Evolutionary conservation across 1,139 yeast species (phyloP).

Genomic region (Geotrichum klebahnii): DNA sequence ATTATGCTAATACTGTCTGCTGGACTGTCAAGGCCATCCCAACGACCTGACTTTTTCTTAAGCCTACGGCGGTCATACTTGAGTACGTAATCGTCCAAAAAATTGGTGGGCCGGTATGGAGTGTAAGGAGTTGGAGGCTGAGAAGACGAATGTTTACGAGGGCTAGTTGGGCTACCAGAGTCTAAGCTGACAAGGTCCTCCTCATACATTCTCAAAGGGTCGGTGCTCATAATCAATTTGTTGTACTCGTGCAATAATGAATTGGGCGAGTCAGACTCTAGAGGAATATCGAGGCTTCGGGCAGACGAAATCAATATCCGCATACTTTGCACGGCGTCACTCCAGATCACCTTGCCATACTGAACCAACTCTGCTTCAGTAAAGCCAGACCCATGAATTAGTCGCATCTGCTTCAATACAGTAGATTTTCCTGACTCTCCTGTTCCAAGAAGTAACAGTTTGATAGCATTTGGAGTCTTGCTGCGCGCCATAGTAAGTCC

Average conservation of each 20-base stretch:
- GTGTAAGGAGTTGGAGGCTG: background rate
- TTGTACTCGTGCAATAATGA: conserved; percentile 13
- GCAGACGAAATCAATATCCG: conserved; percentile 59
- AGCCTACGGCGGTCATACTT: conserved; percentile 19
- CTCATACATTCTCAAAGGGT: conserved; percentile 20
- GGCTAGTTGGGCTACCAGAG: background rate
- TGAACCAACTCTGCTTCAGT: conserved; percentile 72
- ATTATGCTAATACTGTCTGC: conserved; percentile 1
- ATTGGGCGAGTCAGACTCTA: conserved; percentile 26
- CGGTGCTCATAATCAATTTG: conserved; percentile 16
- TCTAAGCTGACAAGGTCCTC: conserved; percentile 18
- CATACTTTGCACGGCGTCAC: conserved; percentile 87
- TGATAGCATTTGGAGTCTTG: conserved; percentile 40
- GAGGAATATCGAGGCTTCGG: conserved; percentile 26
- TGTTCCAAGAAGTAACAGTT: conserved; percentile 76
- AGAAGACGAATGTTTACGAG: background rate
- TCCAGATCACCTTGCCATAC: conserved; percentile 90
- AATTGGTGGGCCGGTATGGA: conserved; percentile 4
- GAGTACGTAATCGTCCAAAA: conserved; percentile 21
- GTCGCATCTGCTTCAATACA: conserved; percentile 84
- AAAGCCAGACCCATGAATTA: conserved; percentile 84
- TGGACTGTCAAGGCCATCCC: background rate
- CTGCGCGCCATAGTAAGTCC: conserved; percentile 53
- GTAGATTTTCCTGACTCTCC: conserved; percentile 98
- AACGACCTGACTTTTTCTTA: background rate